Evolutionary conservation across 257 asterid genomes (phyloP).

Genomic region (Solanum chilense): DNA sequence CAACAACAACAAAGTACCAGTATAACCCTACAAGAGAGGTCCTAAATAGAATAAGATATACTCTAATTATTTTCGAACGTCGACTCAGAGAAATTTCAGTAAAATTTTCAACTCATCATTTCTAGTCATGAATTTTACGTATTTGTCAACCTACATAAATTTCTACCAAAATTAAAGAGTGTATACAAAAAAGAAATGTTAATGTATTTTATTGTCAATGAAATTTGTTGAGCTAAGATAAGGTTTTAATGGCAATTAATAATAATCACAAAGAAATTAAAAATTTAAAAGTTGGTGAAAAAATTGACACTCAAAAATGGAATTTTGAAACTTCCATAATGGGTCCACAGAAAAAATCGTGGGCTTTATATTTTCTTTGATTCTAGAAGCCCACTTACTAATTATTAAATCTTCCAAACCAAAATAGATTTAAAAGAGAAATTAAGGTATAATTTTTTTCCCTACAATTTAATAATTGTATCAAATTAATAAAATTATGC

Average conservation of each 20-base stretch:
- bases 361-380: not conserved
- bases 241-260: not conserved
- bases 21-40: too few relatives aligned
- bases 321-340: not conserved
- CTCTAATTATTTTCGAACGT: not conserved
- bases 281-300: conserved; percentile 10
- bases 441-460: not conserved
- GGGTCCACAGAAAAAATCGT: conserved; percentile 2
- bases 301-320: not conserved
- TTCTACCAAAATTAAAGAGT: not conserved
- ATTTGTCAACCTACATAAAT: not conserved
- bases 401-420: not conserved
- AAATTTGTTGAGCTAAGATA: not conserved
- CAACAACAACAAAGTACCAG: not conserved
- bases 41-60: too few relatives aligned
- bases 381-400: conserved; percentile 29
- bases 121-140: not conserved
- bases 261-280: not conserved
- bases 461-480: not conserved
- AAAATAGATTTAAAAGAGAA: not conserved
- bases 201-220: not conserved
- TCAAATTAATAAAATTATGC: not conserved
- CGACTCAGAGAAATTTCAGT: not conserved
- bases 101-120: not conserved
- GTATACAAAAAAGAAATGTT: not conserved